phyloP scores from a whole-genome alignment of 805 yeast genomes.

The Wickerhamiella kurtzmanii region DNA sequence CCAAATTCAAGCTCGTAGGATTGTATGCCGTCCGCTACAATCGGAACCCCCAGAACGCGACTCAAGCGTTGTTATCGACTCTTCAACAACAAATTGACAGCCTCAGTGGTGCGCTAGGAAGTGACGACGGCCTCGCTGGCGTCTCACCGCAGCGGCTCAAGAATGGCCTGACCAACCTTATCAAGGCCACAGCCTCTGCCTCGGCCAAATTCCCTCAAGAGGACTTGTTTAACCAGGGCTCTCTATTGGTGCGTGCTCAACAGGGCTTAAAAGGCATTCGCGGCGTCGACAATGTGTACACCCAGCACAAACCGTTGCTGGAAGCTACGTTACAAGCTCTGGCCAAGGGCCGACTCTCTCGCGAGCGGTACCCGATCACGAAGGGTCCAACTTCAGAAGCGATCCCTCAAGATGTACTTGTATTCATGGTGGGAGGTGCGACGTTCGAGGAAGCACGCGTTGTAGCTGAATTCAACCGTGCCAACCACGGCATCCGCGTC shows the following conservation, averaged over 20 bases:
- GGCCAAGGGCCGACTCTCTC: slow-evolving; percentile 30
- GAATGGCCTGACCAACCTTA: slow-evolving; percentile 33
- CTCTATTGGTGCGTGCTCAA: slow-evolving; percentile 30
- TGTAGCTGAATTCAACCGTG: slow-evolving; percentile 53
- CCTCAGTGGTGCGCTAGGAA: slow-evolving; percentile 3
- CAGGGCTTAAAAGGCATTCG: slow-evolving; percentile 30
- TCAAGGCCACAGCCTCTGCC: slow-evolving; percentile 26
- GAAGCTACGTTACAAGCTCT: slow-evolving; percentile 34
- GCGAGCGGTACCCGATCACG: slow-evolving; percentile 33
- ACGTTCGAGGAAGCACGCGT: slow-evolving; percentile 87
- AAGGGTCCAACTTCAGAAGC: slow-evolving; percentile 24
- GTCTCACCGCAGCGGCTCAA: slow-evolving; percentile 25
- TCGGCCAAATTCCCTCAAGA: slow-evolving; percentile 35
- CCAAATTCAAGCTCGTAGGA: slow-evolving; percentile 60
- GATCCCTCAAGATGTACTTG: slow-evolving; percentile 25
- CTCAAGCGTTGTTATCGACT: slow-evolving; percentile 28
- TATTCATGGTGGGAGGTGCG: slow-evolving; percentile 61
- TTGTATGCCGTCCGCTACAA: slow-evolving; percentile 67
- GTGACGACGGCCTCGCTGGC: neutral
- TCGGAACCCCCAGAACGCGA: slow-evolving; percentile 33
- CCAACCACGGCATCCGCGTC: slow-evolving; percentile 41
- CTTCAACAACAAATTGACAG: slow-evolving; percentile 21
- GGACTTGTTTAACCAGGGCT: slow-evolving; percentile 27
- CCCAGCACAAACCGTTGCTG: slow-evolving; percentile 80
- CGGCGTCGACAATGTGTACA: slow-evolving; percentile 47